These are phyloP conservation scores for Tilletiaria anomala DNA, from an alignment of 1,284 basidiomycete species.

Conservation along the genomic window DNA sequence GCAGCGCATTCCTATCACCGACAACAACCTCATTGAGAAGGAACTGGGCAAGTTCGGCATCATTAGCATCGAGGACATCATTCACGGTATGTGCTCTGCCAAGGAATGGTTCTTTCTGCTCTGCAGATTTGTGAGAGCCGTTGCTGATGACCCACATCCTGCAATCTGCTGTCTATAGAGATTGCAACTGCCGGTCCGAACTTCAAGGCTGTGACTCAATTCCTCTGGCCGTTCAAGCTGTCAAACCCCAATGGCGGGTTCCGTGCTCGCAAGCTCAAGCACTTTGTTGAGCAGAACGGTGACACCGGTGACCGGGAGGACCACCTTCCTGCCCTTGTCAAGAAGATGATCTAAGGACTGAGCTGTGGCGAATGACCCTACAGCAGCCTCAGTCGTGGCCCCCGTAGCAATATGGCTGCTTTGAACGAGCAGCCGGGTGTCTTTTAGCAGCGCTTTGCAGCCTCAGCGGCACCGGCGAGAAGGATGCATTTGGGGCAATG, in stretches of 20 bases:
- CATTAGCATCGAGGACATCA: slow-evolving; percentile 92
- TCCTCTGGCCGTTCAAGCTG: slow-evolving; percentile 99
- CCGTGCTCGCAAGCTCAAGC: slow-evolving; percentile 88
- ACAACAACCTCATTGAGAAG: slow-evolving; percentile 87
- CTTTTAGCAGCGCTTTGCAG: too few relatives aligned
- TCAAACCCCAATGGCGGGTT: slow-evolving; percentile 97
- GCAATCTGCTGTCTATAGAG: too few relatives aligned
- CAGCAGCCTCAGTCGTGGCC: slow-evolving; percentile 58
- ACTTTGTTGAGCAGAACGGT: slow-evolving; percentile 49
- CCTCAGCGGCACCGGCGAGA: too few relatives aligned
- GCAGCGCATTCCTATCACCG: slow-evolving; percentile 87
- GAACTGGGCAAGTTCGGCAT: slow-evolving; percentile 88
- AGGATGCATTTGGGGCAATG: too few relatives aligned
- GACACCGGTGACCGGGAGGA: slow-evolving; percentile 82
- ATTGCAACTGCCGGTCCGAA: slow-evolving; percentile 89
- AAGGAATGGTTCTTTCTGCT: too few relatives aligned
- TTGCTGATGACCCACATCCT: too few relatives aligned
- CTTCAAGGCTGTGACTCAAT: slow-evolving; percentile 35
- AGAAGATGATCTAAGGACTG: slow-evolving; percentile 76
- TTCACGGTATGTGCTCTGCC: too few relatives aligned
- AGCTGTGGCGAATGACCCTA: slow-evolving; percentile 43
- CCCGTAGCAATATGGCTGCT: too few relatives aligned
- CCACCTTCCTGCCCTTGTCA: slow-evolving; percentile 92
- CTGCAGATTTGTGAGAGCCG: too few relatives aligned
- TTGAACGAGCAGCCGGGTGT: too few relatives aligned